Evolutionary conservation across 192 early-diverging fungal species (phyloP).

Genomic region (Haplosporangium gracile): DNA sequence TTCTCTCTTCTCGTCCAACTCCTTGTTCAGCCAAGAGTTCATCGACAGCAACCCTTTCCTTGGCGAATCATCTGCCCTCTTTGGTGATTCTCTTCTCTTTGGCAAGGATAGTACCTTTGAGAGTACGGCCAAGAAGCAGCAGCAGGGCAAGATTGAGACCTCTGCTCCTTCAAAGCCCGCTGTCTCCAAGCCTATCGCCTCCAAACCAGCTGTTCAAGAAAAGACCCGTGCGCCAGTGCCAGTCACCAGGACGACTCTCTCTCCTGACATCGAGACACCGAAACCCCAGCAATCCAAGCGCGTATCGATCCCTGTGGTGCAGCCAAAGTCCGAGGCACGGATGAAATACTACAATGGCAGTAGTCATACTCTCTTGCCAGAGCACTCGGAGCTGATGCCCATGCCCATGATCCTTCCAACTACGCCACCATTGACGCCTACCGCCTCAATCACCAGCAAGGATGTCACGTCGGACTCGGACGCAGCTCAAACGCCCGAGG

Average conservation of each 20-base stretch:
- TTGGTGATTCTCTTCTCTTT: slow-evolving; percentile 39
- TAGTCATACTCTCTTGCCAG: not conserved
- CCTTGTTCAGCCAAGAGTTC: slow-evolving; percentile 42
- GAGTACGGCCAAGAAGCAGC: slow-evolving; percentile 7
- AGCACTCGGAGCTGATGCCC: not conserved
- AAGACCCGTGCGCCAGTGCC: slow-evolving; percentile 1
- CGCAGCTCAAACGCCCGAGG: slow-evolving; percentile 10
- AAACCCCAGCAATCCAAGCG: slow-evolving; percentile 16
- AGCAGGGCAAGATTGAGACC: not conserved
- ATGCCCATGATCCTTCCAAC: not conserved
- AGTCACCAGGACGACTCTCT: not conserved
- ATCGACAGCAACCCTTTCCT: slow-evolving; percentile 31
- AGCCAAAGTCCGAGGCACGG: slow-evolving; percentile 42
- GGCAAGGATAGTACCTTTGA: slow-evolving; percentile 24
- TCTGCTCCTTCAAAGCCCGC: not conserved
- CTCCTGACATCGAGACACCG: slow-evolving; percentile 13
- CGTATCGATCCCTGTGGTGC: slow-evolving; percentile 41
- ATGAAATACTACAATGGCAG: not conserved
- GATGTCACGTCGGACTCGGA: slow-evolving; percentile 49
- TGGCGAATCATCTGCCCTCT: slow-evolving; percentile 19
- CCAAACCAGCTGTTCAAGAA: not conserved
- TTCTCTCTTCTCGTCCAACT: slow-evolving; percentile 10
- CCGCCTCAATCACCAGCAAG: slow-evolving; percentile 36
- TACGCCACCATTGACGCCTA: slow-evolving; percentile 47
- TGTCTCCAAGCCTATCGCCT: not conserved